Conservation (phyloP, 2,329 filamentous ascomycete genomes). For the Neonectria ditissima region DNA sequence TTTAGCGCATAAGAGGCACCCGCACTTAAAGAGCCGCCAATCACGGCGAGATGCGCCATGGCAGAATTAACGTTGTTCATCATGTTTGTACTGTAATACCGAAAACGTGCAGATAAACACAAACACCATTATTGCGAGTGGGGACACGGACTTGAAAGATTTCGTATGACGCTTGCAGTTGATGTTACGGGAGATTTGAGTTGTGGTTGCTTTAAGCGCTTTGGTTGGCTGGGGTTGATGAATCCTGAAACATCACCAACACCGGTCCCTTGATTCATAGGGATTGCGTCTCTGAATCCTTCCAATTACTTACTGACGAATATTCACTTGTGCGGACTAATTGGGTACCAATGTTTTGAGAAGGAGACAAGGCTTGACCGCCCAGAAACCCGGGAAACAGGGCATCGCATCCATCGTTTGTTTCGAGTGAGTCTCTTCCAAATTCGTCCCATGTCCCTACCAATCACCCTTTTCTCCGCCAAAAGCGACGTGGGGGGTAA, state of each 20-base stretch:
- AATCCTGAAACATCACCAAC: background rate
- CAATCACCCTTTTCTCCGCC: background rate
- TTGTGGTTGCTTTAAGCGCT: background rate
- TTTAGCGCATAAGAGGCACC: too few species aligned
- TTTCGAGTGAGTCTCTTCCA: constrained; percentile 12
- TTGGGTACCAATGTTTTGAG: background rate
- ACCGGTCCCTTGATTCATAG: background rate
- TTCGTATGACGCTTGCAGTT: too few species aligned
- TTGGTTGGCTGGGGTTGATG: background rate
- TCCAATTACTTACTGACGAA: too few species aligned
- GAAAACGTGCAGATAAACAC: too few species aligned
- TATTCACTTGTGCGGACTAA: too few species aligned
- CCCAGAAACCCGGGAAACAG: constrained; percentile 18
- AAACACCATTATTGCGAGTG: too few species aligned
- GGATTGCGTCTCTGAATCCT: constrained; percentile 9
- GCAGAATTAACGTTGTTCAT: too few species aligned
- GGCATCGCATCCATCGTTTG: constrained; percentile 28
- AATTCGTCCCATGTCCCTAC: background rate
- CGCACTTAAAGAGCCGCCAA: too few species aligned
- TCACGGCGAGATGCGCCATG: too few species aligned
- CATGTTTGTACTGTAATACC: too few species aligned
- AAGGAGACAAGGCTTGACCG: background rate
- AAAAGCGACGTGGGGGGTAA: background rate
- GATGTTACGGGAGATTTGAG: background rate
- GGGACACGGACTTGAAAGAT: too few species aligned